Conservation (phyloP, 306 rosid genomes). For the Dalbergia cochinchinensis region DNA sequence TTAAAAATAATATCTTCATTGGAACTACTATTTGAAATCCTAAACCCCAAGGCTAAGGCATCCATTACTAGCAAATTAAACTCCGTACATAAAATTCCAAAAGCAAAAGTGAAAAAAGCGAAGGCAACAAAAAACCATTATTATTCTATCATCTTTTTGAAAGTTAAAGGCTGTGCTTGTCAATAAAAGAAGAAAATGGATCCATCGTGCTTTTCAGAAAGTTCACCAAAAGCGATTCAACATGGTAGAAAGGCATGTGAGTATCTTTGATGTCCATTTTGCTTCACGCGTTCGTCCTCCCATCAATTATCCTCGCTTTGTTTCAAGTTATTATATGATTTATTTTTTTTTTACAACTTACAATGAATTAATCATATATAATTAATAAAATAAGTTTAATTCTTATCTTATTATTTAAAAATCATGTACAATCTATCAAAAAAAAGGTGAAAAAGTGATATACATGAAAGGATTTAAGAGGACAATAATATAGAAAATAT, state of each 20-base stretch:
- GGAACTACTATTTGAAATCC: neutral
- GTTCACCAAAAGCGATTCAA: slow-evolving; percentile 2
- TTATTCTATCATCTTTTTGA: slow-evolving; percentile 48
- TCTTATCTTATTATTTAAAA: too few species aligned
- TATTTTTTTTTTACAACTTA: too few species aligned
- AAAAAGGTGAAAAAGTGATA: too few species aligned
- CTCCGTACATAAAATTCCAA: slow-evolving; percentile 44
- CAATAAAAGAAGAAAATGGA: neutral
- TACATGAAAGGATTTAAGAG: too few species aligned
- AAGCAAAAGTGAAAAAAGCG: slow-evolving; percentile 43
- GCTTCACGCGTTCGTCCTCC: too few species aligned
- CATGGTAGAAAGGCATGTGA: slow-evolving; percentile 35
- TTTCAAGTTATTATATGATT: too few species aligned
- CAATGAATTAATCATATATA: too few species aligned
- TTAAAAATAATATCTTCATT: neutral
- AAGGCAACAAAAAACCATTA: slow-evolving; percentile 37
- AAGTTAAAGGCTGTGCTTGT: slow-evolving; percentile 38
- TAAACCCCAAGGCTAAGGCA: neutral
- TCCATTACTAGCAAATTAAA: neutral
- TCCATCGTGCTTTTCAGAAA: slow-evolving; percentile 29
- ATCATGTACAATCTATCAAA: too few species aligned
- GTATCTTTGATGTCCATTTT: too few species aligned
- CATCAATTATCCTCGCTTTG: too few species aligned
- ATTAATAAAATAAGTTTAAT: too few species aligned
- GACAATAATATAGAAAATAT: too few species aligned